A percentile compares a stretch with the other conserved stretches of the same genome.
phyloP scores from a whole-genome alignment of 2,329 filamentous ascomycete species.

The Ophiostoma ips region DNA sequence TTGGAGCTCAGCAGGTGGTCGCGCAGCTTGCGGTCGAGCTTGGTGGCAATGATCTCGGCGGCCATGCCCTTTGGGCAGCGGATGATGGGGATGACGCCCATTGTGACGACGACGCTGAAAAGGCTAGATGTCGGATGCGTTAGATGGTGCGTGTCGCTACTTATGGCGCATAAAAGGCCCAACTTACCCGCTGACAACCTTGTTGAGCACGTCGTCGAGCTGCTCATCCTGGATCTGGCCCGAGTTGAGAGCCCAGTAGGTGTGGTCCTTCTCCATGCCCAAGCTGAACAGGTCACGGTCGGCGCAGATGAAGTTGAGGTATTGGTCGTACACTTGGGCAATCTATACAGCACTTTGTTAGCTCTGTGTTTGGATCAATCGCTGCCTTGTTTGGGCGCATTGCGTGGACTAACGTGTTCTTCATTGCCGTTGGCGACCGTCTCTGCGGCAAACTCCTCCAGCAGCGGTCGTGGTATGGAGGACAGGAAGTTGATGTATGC shows the following conservation, averaged over 20 bases:
- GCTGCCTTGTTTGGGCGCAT: too few relatives aligned
- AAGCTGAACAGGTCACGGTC: constrained; percentile 93
- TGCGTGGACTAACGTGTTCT: constrained; percentile 30
- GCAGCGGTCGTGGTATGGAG: constrained; percentile 73
- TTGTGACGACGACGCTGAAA: constrained; percentile 97
- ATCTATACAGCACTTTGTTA: constrained; percentile 39
- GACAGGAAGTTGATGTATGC: constrained; percentile 96
- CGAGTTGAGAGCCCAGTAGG: constrained; percentile 94
- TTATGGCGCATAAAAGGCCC: neutral
- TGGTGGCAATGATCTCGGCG: constrained; percentile 85
- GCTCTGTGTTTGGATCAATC: too few relatives aligned
- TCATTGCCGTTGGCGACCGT: constrained; percentile 74
- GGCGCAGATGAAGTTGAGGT: constrained; percentile 91
- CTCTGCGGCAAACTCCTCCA: constrained; percentile 89
- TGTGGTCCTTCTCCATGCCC: constrained; percentile 78
- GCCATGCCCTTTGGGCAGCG: constrained; percentile 84
- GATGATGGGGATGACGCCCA: constrained; percentile 93
- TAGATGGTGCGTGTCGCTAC: neutral
- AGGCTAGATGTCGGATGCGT: neutral
- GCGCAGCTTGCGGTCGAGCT: constrained; percentile 86
- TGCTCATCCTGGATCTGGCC: constrained; percentile 80
- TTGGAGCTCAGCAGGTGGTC: constrained; percentile 97
- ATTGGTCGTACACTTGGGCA: constrained; percentile 88
- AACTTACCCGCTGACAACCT: constrained; percentile 63
- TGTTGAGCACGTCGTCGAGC: constrained; percentile 74